Base-by-base conservation (phyloP, 2,329 filamentous ascomycete genomes). In the Ramularia endophylla region DNA sequence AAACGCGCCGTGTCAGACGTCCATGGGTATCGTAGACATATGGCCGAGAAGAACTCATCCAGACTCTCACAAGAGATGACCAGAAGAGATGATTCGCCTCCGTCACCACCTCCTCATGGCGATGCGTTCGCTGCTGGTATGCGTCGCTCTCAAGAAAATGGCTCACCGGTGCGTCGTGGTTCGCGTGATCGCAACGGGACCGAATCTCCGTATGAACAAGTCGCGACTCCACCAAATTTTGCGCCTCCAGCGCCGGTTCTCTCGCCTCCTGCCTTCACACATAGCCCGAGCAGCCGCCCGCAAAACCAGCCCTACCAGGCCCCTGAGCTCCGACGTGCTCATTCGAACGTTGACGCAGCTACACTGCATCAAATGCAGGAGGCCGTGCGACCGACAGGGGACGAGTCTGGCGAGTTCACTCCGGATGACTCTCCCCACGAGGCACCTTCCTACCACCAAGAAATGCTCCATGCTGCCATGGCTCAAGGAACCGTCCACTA, bases 321-420 rank as follows among this genome's bases (percentile, higher is more conserved):
- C 20, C 78, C 84, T 11, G 86, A 92, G 58, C 72, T 90, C 55
- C 82, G 85, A 48, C 81, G 81, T 50, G 87, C 85, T 38, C 92
- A 87, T 53, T 88, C 83, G 53, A 82, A 87, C 16, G 81, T 97
- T 61, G 95, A 92, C 18, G 77, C 74, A 52, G 81, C 80, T 1
- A 97, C 90, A 1, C 71, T 95, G 33, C 75, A 81, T 32, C 87
- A 95, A 59, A 73, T 97, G 60, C 80, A 79, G 22, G 83, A 82
- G 51, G 84, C 83, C 33, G 78, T 52, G 33, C 57, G 54, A n/a
- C 45, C 48, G 31, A 68, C 59, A 5, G 43, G 54, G 16, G 48
- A 54, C 15, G 51, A 52, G 4, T 48, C 47, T 39, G 40, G 17
- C 25, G 22, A 25, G 6, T 6, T 6, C 22, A 25, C 6, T 25